These are phyloP conservation scores for Mycena belliarum DNA, from an alignment of 768 basidiomycete genomes.

Conservation along the genomic window DNA sequence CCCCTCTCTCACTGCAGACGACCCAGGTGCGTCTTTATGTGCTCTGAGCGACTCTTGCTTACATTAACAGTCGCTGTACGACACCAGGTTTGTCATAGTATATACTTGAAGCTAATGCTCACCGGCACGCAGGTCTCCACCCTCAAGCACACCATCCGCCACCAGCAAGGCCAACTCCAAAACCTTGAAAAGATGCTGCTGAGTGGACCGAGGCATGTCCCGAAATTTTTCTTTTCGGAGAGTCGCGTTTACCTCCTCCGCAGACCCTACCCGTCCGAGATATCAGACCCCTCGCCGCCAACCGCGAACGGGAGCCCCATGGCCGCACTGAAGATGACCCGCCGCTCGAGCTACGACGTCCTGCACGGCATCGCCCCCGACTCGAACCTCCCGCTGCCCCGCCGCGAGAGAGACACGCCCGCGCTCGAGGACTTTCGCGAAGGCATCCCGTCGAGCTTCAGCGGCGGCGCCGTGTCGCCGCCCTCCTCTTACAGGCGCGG, in stretches of 20 bases:
- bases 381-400: conserved; percentile 70
- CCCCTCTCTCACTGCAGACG: conserved; percentile 58
- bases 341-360: conserved; percentile 73
- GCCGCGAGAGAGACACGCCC: conserved; percentile 50
- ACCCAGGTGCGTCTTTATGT: conserved; percentile 55
- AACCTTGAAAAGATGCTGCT: conserved; percentile 68
- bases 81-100: conserved; percentile 51
- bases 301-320: conserved; percentile 35
- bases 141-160: conserved; percentile 79
- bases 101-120: too few species aligned
- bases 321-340: conserved; percentile 42
- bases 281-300: conserved; percentile 30
- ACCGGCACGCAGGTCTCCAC: conserved; percentile 54
- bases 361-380: conserved; percentile 73
- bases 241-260: too few species aligned
- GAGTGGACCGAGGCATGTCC: too few species aligned
- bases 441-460: conserved; percentile 66
- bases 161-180: conserved; percentile 80
- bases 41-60: too few species aligned
- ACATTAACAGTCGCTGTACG: conserved; percentile 63
- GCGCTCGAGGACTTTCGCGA: conserved; percentile 64
- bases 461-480: conserved; percentile 38
- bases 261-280: conserved; percentile 54
- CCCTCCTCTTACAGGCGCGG: conserved; percentile 47
- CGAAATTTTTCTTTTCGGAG: too few species aligned